phyloP scores from a whole-genome alignment of 768 basidiomycete genomes.

The Phanerochaete carnosa region DNA sequence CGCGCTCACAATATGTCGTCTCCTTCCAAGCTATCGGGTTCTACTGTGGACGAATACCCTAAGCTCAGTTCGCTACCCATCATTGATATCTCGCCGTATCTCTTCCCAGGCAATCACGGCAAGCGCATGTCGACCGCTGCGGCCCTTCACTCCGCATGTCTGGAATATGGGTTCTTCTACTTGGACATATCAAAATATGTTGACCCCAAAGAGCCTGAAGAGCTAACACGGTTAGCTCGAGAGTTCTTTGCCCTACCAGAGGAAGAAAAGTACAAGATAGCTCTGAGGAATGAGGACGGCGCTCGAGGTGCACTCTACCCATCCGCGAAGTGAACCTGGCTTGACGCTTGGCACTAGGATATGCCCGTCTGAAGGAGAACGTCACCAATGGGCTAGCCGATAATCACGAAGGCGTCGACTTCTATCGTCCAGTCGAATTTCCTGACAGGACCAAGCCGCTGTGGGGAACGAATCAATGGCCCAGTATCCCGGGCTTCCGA shows the following conservation, averaged over 20 bases:
- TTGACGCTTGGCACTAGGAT: conserved; percentile 47
- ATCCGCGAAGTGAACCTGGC: not conserved
- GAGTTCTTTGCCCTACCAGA: conserved; percentile 73
- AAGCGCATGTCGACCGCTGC: conserved; percentile 43
- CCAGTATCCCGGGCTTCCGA: conserved; percentile 53
- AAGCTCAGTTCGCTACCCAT: conserved; percentile 51
- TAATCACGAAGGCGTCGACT: conserved; percentile 82
- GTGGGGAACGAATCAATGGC: conserved; percentile 91
- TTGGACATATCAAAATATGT: conserved; percentile 64
- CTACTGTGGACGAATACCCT: not conserved
- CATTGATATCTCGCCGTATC: conserved; percentile 68
- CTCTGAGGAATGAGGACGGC: conserved; percentile 62
- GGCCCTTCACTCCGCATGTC: conserved; percentile 69
- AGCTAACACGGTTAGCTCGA: conserved; percentile 60
- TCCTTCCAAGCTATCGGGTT: not conserved
- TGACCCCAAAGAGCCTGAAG: conserved; percentile 55
- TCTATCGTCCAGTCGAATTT: conserved; percentile 69
- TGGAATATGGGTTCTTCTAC: conserved; percentile 89
- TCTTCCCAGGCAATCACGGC: conserved; percentile 34
- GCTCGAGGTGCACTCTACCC: conserved; percentile 58
- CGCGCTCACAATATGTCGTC: not conserved
- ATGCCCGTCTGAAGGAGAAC: conserved; percentile 77
- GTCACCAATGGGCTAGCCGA: conserved; percentile 83
- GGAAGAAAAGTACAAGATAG: conserved; percentile 58
- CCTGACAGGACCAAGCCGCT: conserved; percentile 70